phyloP scores from a whole-genome alignment of 441 rosid species.

The Pelargonium australe region DNA sequence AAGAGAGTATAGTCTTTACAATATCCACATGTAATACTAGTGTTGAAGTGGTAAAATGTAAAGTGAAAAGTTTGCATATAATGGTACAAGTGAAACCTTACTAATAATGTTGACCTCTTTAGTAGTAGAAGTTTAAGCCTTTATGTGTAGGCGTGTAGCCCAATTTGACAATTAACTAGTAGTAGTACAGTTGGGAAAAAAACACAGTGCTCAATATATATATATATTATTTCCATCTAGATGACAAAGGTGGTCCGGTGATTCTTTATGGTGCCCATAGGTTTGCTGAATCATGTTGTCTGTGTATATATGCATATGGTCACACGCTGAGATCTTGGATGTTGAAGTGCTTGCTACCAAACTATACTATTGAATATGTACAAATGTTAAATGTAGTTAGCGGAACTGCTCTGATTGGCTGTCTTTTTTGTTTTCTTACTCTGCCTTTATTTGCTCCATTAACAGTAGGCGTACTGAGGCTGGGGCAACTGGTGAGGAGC shows the following conservation, averaged over 20 bases:
- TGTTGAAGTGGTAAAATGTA: no score
- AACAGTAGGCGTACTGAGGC: constrained; percentile 37
- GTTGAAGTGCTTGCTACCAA: neutral
- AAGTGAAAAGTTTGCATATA: no score
- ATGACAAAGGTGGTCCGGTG: neutral
- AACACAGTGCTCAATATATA: neutral
- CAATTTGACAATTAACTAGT: no score
- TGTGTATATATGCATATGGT: neutral
- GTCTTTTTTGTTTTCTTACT: neutral
- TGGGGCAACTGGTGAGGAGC: constrained; percentile 36
- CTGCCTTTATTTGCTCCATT: constrained; percentile 16
- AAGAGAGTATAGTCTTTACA: no score
- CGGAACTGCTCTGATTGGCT: neutral
- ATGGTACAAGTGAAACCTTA: no score
- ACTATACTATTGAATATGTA: neutral
- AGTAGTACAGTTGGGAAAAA: no score
- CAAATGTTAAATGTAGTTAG: neutral
- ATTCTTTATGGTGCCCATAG: neutral
- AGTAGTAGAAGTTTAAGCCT: no score
- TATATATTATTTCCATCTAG: neutral
- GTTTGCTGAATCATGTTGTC: neutral
- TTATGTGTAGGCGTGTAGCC: no score
- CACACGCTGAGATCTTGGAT: neutral
- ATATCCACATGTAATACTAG: no score
- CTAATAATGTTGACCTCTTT: no score